Evolutionary conservation across 2,329 filamentous ascomycete genomes (phyloP), one percentile per base, ranked within the genome.

Genomic region (Ilyonectria destructans): DNA sequence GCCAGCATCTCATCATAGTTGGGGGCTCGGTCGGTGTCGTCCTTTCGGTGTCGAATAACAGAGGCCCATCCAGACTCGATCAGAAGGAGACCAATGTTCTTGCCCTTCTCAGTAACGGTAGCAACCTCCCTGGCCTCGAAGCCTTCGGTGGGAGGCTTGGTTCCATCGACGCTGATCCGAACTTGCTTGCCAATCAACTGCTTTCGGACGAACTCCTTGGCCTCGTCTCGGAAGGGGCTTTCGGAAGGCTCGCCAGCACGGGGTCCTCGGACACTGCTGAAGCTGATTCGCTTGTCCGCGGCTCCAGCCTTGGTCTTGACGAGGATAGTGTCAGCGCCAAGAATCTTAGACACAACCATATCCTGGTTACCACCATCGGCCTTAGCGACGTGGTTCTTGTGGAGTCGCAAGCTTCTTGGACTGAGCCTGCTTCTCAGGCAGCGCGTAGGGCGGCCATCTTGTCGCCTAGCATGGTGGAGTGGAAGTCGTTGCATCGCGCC

Each of bases 51-150:
- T 69, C 96, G 92, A 77, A 99, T 97, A 9, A 99, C 96, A 0
- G 95, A 96, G 26, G 92, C 93, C 85, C 95, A 97, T 33, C 96
- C 96, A 72, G 93, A 93, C 83, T 98, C 94, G n/a, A 98, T 94
- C 45, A 98, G 86, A 59, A 89, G 80, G 45, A 98, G 83, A 68
- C 92, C 95, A 70, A 98, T 86, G 79, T 98, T 98, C 83, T 95
- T 96, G 82, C 92, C 92, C 79, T 93, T 93, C 59, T 92, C 87
- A 1, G 90, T 91, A 51, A 99, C 89, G 1, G 96, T 98, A 48
- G 94, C 96, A 77, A 99, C 96, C 73, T 99, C 96, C 62, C 95
- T 93, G 77, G 96, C 95, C 77, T 98, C 96, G 73, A 95, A 99
- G 10, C 93, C 95, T 71, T 97, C 96, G 2, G 88, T 92, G 2